Base-by-base conservation (phyloP, 2,329 filamentous ascomycete genomes). In the Cercospora beticola region DNA sequence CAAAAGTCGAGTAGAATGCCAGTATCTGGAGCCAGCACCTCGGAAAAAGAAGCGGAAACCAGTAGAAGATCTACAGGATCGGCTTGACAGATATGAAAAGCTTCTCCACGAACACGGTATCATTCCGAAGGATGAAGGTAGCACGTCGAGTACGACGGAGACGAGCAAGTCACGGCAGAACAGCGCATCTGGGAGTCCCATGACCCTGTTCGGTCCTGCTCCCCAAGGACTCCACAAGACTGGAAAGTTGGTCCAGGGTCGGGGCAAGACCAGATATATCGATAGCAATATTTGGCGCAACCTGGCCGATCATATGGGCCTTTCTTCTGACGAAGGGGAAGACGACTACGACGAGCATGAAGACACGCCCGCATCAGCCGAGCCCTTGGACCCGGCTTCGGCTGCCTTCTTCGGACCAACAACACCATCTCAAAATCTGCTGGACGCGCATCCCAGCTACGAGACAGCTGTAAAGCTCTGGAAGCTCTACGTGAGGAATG, bases 401-500 rank as follows among this genome's bases (percentile, higher is more conserved):
- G 73, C 72, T n/a, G 72, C 73, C n/a, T 78, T 61, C 58, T 75
- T 65, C 58, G 69, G 21, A 9, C 65, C 54, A 16, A 46, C 64
- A 8, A 65, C 52, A 21, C 56, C 65, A 21, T 52, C 36, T 30
- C 69, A 66, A 62, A 73, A 65, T 56, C 64, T 78, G 14, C 64
- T 76, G 8, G 66, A 76, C 83, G 7, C 89, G 86, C 26, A 81
- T 91, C 76, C 76, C 70, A 84, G 82, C 26, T 86, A 89, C 6
- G 80, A 82, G 0, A 86, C 71, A 16, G 76, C 76, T 88, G 79
- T 86, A 84, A 86, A 76, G 72, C 80, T 16, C 76, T 83, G 26
- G 79, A 90, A 88, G 66, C 83, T 88, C 5, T 93, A 88, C 76
- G 84, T 88, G 65, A 87, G 90, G 70, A 92, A 91, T 66, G 89